Conservation (phyloP, 2,329 filamentous ascomycete species). For the Cytospora leucostoma region DNA sequence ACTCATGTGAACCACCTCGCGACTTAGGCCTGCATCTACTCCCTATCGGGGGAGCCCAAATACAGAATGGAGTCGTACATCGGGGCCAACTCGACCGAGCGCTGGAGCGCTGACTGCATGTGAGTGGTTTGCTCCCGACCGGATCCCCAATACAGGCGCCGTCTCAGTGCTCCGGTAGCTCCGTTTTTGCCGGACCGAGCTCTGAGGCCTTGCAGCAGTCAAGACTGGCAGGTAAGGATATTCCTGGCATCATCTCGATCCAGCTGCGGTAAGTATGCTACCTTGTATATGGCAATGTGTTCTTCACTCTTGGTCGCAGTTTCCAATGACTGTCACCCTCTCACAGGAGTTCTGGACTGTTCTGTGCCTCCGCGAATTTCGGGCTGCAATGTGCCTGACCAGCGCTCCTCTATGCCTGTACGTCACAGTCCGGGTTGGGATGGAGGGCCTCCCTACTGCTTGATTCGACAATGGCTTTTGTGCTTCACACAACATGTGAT, state of each 20-base stretch:
- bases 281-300: neutral
- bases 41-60: neutral
- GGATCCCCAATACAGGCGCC: neutral
- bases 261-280: too few species aligned
- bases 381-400: neutral
- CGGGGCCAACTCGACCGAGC: constrained; percentile 3
- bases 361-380: neutral
- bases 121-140: neutral
- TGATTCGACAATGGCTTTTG: constrained; percentile 36
- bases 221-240: constrained; percentile 8
- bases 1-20: neutral
- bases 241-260: constrained; percentile 11
- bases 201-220: constrained; percentile 6
- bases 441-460: constrained; percentile 33
- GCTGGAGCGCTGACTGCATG: constrained; percentile 22
- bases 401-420: neutral
- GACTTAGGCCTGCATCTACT: neutral
- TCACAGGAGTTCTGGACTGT: constrained; percentile 18
- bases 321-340: neutral
- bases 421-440: neutral
- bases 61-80: constrained; percentile 1
- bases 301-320: neutral
- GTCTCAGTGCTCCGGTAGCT: constrained; percentile 4
- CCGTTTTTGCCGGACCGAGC: constrained; percentile 9
- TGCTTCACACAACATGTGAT: neutral